A percentile compares a stretch with the other conserved stretches of the same genome.
These are phyloP conservation scores for Sporothrix sp. DNA, from an alignment of 2,329 filamentous ascomycete genomes.

Conservation along the genomic window DNA sequence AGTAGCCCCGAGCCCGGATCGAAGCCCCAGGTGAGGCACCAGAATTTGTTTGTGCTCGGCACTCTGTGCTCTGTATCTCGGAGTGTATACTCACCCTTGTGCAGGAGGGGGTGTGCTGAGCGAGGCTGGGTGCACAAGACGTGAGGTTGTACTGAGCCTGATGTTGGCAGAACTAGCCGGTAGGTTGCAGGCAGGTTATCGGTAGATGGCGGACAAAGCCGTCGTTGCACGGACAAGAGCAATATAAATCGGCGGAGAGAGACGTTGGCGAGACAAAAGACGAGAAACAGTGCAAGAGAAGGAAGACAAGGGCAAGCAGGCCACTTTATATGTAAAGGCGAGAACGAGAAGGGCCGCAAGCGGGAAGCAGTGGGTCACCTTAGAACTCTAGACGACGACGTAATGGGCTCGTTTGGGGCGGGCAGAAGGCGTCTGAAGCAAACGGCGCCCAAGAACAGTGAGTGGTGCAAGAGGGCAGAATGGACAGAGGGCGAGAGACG, in stretches of 20 bases:
- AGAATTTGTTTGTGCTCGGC: no score
- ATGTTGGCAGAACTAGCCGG: not conserved
- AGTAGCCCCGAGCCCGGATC: no score
- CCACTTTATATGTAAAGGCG: slow-evolving; percentile 1
- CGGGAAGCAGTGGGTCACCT: not conserved
- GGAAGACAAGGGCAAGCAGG: not conserved
- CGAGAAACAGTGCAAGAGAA: not conserved
- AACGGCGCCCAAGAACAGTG: no score
- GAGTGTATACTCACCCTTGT: not conserved
- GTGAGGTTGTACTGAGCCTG: slow-evolving; percentile 5
- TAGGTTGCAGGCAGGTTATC: no score
- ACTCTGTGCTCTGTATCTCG: no score
- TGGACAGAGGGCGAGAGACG: not conserved
- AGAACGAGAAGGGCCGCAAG: not conserved
- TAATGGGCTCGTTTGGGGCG: no score
- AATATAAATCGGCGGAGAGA: not conserved
- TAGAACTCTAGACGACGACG: not conserved
- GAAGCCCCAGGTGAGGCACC: no score
- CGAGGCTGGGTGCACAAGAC: not conserved
- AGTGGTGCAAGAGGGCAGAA: no score
- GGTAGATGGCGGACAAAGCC: not conserved
- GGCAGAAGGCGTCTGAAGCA: no score
- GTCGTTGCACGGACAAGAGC: not conserved
- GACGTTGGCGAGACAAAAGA: not conserved
- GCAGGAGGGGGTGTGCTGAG: not conserved